These are phyloP conservation scores for Dactylorhiza incarnata DNA, from an alignment of 106 monocot genomes.

Conservation along the genomic window DNA sequence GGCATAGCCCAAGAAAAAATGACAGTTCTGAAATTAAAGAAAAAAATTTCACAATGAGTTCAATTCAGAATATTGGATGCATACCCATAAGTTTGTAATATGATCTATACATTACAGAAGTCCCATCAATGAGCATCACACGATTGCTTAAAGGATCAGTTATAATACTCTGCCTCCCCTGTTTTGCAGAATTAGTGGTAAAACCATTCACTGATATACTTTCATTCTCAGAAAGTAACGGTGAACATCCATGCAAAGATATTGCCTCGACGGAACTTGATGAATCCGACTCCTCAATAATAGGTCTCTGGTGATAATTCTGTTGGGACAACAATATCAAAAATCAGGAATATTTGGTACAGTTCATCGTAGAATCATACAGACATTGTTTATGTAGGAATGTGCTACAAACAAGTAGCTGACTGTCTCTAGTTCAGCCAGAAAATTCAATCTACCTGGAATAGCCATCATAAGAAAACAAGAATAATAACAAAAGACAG, in stretches of 20 bases:
- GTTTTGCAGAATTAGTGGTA: constrained; percentile 9
- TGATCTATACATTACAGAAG: constrained; percentile 65
- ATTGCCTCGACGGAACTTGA: neutral
- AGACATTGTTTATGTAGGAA: neutral
- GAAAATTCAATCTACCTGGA: neutral
- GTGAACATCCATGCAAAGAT: neutral
- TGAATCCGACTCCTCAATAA: constrained; percentile 4
- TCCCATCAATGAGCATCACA: constrained; percentile 72
- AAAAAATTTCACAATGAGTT: neutral
- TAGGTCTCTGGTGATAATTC: constrained; percentile 20
- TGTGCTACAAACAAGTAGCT: neutral
- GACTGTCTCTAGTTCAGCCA: neutral
- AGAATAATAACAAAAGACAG: neutral
- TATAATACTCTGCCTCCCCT: constrained; percentile 1
- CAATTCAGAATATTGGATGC: neutral
- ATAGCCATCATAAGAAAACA: neutral
- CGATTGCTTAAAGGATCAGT: constrained; percentile 31
- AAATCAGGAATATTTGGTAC: neutral
- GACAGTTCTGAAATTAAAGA: neutral
- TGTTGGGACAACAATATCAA: constrained; percentile 4
- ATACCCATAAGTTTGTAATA: constrained; percentile 75
- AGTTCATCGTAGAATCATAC: neutral
- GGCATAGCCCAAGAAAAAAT: neutral
- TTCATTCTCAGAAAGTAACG: constrained; percentile 7
- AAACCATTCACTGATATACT: neutral